These are phyloP conservation scores for Teunomyces panamensis DNA, from an alignment of 805 yeast genomes.

Conservation along the genomic window DNA sequence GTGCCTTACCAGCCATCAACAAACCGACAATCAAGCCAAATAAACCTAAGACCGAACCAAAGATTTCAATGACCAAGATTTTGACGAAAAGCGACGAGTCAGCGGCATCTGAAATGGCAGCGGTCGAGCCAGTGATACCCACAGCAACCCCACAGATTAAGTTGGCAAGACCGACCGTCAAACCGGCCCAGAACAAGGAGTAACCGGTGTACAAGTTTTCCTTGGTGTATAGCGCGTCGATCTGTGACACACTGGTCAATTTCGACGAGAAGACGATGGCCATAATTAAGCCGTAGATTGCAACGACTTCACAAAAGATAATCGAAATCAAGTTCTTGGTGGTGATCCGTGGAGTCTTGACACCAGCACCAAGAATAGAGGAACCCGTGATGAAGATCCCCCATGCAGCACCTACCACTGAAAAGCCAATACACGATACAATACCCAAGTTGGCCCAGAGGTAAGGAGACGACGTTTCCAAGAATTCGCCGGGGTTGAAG, in stretches of 20 bases:
- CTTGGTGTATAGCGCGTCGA: conserved; percentile 64
- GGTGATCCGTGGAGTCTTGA: conserved; percentile 94
- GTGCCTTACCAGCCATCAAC: conserved; percentile 94
- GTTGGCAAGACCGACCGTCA: conserved; percentile 91
- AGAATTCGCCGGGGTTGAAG: conserved; percentile 87
- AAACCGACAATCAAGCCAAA: conserved; percentile 96
- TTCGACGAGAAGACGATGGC: conserved; percentile 96
- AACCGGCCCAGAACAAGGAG: conserved; percentile 96
- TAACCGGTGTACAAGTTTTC: conserved; percentile 92
- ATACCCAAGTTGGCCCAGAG: conserved; percentile 96
- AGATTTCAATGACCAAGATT: conserved; percentile 94
- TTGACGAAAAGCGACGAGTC: conserved; percentile 93
- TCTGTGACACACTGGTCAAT: conserved; percentile 58
- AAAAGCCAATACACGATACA: conserved; percentile 84
- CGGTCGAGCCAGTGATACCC: conserved; percentile 98
- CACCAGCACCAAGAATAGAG: conserved; percentile 96
- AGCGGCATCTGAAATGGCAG: conserved; percentile 97
- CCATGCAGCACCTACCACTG: conserved; percentile 99
- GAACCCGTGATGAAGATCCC: conserved; percentile 96
- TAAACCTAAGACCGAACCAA: conserved; percentile 93
- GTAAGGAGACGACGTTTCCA: conserved; percentile 85
- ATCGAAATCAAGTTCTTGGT: conserved; percentile 95
- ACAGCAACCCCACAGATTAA: conserved; percentile 96
- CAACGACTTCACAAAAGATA: conserved; percentile 98
- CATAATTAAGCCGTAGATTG: conserved; percentile 96